A percentile compares a stretch with the other conserved stretches of the same genome.
Conservation (phyloP, 2,329 filamentous ascomycete genomes). For the Penicillium digitatum region DNA sequence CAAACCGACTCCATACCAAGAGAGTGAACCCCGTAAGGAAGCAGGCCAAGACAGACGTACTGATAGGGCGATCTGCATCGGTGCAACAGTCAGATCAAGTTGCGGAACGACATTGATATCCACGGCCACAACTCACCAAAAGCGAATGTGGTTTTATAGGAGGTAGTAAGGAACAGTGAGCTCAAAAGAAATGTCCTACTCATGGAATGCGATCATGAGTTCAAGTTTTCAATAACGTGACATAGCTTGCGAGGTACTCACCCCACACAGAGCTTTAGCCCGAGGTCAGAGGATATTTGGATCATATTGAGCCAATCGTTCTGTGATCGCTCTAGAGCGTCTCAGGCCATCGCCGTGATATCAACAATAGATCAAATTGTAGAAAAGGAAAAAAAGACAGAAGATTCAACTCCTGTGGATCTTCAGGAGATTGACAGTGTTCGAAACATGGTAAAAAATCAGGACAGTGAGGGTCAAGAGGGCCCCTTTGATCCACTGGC, state of each 20-base stretch:
- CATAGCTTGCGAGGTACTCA: constrained; percentile 18
- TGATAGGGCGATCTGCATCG: constrained; percentile 45
- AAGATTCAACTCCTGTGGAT: constrained; percentile 13
- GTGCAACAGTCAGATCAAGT: constrained; percentile 13
- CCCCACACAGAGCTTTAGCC: constrained; percentile 34
- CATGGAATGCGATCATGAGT: constrained; percentile 18
- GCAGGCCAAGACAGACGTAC: constrained; percentile 42
- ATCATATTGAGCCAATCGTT: constrained; percentile 23
- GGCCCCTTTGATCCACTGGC: not conserved
- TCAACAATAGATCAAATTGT: constrained; percentile 2
- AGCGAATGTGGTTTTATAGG: constrained; percentile 39
- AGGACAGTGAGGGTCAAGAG: not conserved
- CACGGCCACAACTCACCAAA: constrained; percentile 33
- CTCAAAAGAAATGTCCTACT: constrained; percentile 33
- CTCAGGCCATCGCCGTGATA: constrained; percentile 15
- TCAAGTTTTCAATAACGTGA: constrained; percentile 1
- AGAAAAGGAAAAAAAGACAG: constrained; percentile 3
- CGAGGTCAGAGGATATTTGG: constrained; percentile 28
- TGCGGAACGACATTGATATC: not conserved
- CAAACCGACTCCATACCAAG: constrained; percentile 36
- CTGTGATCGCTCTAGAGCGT: constrained; percentile 3
- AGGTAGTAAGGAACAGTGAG: constrained; percentile 33
- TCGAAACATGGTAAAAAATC: constrained; percentile 10
- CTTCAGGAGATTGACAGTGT: constrained; percentile 20
- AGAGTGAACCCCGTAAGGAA: constrained; percentile 40